phyloP scores from a whole-genome alignment of 2,329 filamentous ascomycete species.

The Fusarium tanahbumbuense region DNA sequence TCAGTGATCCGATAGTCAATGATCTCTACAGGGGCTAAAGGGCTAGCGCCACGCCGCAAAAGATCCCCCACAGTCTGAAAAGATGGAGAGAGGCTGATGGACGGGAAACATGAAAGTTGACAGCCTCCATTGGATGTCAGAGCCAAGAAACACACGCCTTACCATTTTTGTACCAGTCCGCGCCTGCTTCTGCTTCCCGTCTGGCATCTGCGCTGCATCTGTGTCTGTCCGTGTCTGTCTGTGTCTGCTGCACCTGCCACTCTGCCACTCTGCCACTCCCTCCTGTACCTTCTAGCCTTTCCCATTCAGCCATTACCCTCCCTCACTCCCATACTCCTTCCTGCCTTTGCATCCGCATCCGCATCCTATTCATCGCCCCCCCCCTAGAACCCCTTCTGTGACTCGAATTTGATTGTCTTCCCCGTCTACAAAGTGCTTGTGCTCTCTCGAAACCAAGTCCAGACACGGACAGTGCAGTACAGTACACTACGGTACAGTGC shows the following conservation, averaged over 20 bases:
- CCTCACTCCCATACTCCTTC: conserved; percentile 16
- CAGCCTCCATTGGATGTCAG: background rate
- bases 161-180: conserved; percentile 3
- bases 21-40: conserved; percentile 25
- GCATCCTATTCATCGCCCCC: background rate
- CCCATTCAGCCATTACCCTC: conserved; percentile 13
- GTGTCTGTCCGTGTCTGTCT: background rate
- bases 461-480: conserved; percentile 8
- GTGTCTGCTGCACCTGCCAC: conserved; percentile 17
- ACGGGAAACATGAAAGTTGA: conserved; percentile 12
- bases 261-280: conserved; percentile 41
- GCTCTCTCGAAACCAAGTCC: conserved; percentile 8
- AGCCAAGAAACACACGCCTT: conserved; percentile 28
- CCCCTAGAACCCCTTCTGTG: background rate
- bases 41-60: conserved; percentile 38
- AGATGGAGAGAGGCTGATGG: background rate
- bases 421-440: conserved; percentile 22
- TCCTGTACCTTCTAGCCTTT: conserved; percentile 13
- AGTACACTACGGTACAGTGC: background rate
- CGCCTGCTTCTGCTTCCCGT: background rate
- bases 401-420: conserved; percentile 7
- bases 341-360: background rate
- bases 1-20: conserved; percentile 5
- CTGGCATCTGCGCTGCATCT: background rate
- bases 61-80: conserved; percentile 25